Evolutionary conservation across 192 early-diverging fungal genomes (phyloP).

Genomic region (Backusella luteola): DNA sequence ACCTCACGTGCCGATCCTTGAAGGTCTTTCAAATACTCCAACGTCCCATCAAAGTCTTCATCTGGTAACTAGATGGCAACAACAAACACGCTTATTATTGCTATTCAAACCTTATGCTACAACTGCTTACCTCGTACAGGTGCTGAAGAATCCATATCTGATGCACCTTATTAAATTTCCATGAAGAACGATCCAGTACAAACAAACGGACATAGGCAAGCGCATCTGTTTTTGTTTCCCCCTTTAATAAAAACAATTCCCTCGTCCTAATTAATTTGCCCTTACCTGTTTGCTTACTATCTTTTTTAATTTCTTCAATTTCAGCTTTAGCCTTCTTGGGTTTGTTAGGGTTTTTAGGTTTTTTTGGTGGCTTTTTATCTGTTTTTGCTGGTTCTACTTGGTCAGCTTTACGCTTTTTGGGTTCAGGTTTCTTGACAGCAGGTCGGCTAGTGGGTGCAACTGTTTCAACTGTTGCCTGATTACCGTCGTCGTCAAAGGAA

Average conservation of each 20-base stretch:
- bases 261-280: not conserved
- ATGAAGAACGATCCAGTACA: conserved; percentile 17
- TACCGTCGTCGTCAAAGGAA: conserved; percentile 23
- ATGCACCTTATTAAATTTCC: conserved; percentile 39
- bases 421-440: conserved; percentile 4
- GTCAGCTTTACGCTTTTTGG: conserved; percentile 19
- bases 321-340: conserved; percentile 6
- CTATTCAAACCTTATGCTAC: not conserved
- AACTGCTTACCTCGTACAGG: conserved; percentile 25
- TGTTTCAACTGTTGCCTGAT: not conserved
- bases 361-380: conserved; percentile 14
- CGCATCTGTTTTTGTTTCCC: not conserved
- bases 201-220: conserved; percentile 29
- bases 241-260: not conserved
- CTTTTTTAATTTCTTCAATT: conserved; percentile 11
- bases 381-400: conserved; percentile 16
- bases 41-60: conserved; percentile 28
- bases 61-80: conserved; percentile 21
- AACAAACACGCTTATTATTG: not conserved
- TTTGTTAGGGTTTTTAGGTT: not conserved
- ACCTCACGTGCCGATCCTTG: conserved; percentile 37
- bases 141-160: conserved; percentile 34
- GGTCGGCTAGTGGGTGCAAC: not conserved
- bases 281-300: conserved; percentile 7
- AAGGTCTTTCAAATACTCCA: conserved; percentile 34